Base-by-base conservation (phyloP, 495 filamentous ascomycete species). In the Baudoinia panamericana region DNA sequence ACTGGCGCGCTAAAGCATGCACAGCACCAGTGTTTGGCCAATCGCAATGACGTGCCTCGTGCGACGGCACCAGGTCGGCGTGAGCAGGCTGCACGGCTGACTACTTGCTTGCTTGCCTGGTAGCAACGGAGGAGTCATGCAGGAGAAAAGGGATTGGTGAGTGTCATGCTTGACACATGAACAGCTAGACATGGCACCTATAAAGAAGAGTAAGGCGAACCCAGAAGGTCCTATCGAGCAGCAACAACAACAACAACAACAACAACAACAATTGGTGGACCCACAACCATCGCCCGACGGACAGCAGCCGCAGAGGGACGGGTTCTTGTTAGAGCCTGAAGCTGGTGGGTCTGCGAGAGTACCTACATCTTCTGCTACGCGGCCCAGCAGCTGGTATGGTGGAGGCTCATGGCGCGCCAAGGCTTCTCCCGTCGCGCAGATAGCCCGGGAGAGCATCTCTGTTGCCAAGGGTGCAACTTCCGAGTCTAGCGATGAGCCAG, bases 371-470 rank as follows among this genome's bases (percentile, higher is more conserved):
- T 15, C 30, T 9, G 9, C 10, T 10, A 21, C 16, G 5, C 13
- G 34, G 8, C 41, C 33, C 13, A 33, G 16, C 10, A 41, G 37
- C 31, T 60, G 57, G 56, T 54, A 60, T 31, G 43, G 43, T 16
- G 48, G 52, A 5, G 56, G 54, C 36, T 52, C 48, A 32, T 63
- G 57, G 59, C 46, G 56, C 13, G 53, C 58, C 28, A 63, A 63
- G 42, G 53, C 59, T 6, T 51, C 55, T 8, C 52, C 57, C 0
- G 43, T 56, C 3, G 56, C 52, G 13, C 50, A 57, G 29, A 49
- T 55, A 9, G 54, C 52, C 2, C 49, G 47, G 22, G 56, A 61
- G 39, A 61, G 50, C 45, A 55, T 61, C n/a, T 54, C 51, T 3
- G 47, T 54, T 16, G 47, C 50, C n/a, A 48, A 53, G 36, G 57